Evolutionary conservation across 495 filamentous ascomycete species (phyloP).

Genomic region (Hypoxylon cercidicola): DNA sequence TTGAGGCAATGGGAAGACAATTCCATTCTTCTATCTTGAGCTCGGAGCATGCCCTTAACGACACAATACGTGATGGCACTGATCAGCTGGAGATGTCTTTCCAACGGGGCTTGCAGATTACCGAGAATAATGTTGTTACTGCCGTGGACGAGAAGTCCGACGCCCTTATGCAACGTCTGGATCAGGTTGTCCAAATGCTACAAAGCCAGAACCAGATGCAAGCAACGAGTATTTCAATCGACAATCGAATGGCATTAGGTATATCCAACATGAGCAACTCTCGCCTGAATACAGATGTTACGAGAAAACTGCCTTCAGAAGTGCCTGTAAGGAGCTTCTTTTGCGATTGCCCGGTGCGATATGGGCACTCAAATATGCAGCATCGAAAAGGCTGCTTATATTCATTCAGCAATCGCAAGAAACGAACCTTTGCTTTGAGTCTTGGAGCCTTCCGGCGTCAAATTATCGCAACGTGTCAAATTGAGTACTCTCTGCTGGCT

Average conservation of each 20-base stretch:
- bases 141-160: not conserved
- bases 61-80: slow-evolving; percentile 1
- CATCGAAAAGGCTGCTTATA: slow-evolving; percentile 16
- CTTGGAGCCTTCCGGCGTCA: slow-evolving; percentile 8
- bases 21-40: slow-evolving; percentile 16
- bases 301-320: not conserved
- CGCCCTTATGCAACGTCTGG: not conserved
- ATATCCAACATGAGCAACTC: not conserved
- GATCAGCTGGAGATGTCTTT: slow-evolving; percentile 5
- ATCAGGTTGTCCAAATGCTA: slow-evolving; percentile 4
- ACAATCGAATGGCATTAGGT: not conserved
- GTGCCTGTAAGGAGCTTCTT: not conserved
- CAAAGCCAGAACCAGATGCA: not conserved
- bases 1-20: slow-evolving; percentile 1
- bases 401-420: slow-evolving; percentile 6
- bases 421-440: not conserved
- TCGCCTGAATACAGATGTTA: not conserved
- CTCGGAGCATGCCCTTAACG: not conserved
- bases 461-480: not conserved
- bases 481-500: slow-evolving; percentile 7
- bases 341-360: slow-evolving; percentile 15
- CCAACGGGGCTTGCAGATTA: not conserved
- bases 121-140: not conserved
- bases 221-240: not conserved
- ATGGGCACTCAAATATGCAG: not conserved